Conservation (phyloP, 805 yeast genomes). For the Metschnikowia shivogae region DNA sequence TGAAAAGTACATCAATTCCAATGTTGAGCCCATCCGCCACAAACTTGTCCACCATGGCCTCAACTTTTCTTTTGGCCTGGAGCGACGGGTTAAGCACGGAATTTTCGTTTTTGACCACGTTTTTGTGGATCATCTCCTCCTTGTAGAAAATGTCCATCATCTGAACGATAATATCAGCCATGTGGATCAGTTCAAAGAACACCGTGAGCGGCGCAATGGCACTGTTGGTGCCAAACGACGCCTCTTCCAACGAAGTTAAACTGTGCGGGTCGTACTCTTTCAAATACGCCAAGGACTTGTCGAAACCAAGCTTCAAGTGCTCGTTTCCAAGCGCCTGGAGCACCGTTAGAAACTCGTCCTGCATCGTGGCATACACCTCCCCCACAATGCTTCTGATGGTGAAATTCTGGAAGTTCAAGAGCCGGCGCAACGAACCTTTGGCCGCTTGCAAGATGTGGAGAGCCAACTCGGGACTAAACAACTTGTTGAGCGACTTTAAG, state of each 20-base stretch:
- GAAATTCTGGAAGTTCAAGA: slow-evolving; percentile 33
- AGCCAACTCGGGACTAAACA: slow-evolving; percentile 78
- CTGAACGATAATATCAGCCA: slow-evolving; percentile 89
- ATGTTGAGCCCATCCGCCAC: slow-evolving; percentile 91
- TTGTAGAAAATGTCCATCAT: slow-evolving; percentile 88
- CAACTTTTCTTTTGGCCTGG: slow-evolving; percentile 76
- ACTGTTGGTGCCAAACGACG: slow-evolving; percentile 17
- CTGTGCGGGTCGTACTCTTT: slow-evolving; percentile 64
- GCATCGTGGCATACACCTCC: slow-evolving; percentile 39
- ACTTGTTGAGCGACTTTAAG: slow-evolving; percentile 67
- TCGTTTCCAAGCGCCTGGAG: slow-evolving; percentile 58
- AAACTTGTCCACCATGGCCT: slow-evolving; percentile 73
- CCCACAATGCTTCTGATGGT: slow-evolving; percentile 31
- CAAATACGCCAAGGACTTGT: slow-evolving; percentile 68
- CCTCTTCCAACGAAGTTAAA: slow-evolving; percentile 20
- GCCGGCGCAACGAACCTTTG: slow-evolving; percentile 56
- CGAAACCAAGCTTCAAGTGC: slow-evolving; percentile 86
- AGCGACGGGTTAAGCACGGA: slow-evolving; percentile 78
- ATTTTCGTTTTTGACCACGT: slow-evolving; percentile 61
- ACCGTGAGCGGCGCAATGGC: slow-evolving; percentile 80
- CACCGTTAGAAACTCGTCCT: slow-evolving; percentile 64
- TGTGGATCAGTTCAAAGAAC: slow-evolving; percentile 86
- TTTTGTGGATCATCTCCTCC: slow-evolving; percentile 63
- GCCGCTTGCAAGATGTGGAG: slow-evolving; percentile 68
- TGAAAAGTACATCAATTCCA: slow-evolving; percentile 86